Conservation (phyloP, 176 grass and related monocot genomes). For the Alopecurus myosuroides region DNA sequence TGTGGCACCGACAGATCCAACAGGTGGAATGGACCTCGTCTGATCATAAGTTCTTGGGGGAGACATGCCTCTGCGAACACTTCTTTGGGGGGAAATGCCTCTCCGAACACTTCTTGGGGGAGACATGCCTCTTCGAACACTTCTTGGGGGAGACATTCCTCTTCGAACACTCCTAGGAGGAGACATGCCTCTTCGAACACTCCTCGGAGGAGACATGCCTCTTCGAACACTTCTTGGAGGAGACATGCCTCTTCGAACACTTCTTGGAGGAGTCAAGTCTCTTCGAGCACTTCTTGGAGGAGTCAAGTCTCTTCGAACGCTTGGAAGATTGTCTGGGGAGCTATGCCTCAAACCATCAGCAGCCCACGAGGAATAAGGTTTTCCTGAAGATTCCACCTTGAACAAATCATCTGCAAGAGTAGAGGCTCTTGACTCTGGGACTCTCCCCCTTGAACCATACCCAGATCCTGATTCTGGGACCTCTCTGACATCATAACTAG, state of each 20-base stretch:
- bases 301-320: slow-evolving; percentile 28
- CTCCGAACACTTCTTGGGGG: slow-evolving; percentile 29
- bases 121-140: slow-evolving; percentile 29
- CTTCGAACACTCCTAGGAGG: slow-evolving; percentile 26
- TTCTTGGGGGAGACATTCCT: slow-evolving; percentile 44
- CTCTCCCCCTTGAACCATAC: slow-evolving; percentile 31
- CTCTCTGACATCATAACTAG: slow-evolving; percentile 34
- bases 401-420: slow-evolving; percentile 41
- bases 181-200: slow-evolving; percentile 31
- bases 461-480: slow-evolving; percentile 27
- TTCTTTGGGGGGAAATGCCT: slow-evolving; percentile 43
- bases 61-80: slow-evolving; percentile 33
- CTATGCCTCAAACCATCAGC: slow-evolving; percentile 33
- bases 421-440: slow-evolving; percentile 40
- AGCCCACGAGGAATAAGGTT: slow-evolving; percentile 37
- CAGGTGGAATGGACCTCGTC: slow-evolving; percentile 9
- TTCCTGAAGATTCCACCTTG: slow-evolving; percentile 39
- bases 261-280: not conserved
- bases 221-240: slow-evolving; percentile 33
- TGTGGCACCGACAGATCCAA: slow-evolving; percentile 28
- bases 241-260: slow-evolving; percentile 29
- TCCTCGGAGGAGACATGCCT: slow-evolving; percentile 41
- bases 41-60: slow-evolving; percentile 49
- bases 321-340: slow-evolving; percentile 43
- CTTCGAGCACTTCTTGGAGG: slow-evolving; percentile 30